These are phyloP conservation scores for Colletotrichum filicis DNA, from an alignment of 2,329 filamentous ascomycete species.

Conservation along the genomic window DNA sequence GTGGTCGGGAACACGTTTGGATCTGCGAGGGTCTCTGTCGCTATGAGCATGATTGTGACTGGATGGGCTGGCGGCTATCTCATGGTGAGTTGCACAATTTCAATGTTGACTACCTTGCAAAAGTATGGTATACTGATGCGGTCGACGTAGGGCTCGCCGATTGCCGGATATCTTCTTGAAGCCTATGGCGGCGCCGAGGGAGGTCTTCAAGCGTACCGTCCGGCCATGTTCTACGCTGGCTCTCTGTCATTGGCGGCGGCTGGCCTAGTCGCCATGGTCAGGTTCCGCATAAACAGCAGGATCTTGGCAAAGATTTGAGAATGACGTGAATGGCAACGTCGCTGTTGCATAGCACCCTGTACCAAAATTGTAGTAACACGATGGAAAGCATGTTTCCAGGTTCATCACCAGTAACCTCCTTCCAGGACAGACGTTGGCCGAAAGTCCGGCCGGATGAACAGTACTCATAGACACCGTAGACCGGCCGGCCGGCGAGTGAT, in stretches of 20 bases:
- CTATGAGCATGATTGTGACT: conserved; percentile 71
- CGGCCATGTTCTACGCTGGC: conserved; percentile 72
- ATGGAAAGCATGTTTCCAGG: neutral
- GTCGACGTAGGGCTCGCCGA: conserved; percentile 59
- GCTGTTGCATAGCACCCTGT: too few relatives aligned
- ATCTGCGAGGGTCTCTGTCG: conserved; percentile 62
- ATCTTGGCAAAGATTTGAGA: conserved; percentile 48
- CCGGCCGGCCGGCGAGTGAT: neutral
- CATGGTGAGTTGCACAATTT: conserved; percentile 53
- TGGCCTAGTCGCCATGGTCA: conserved; percentile 52
- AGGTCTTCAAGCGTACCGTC: conserved; percentile 64
- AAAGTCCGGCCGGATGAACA: neutral
- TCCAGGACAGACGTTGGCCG: too few relatives aligned
- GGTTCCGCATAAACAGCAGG: conserved; percentile 53
- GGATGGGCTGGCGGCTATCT: conserved; percentile 72
- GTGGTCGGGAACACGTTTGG: conserved; percentile 70
- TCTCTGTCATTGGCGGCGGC: conserved; percentile 59
- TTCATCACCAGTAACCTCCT: neutral
- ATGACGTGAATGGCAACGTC: too few relatives aligned
- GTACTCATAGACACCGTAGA: neutral
- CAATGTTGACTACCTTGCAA: too few relatives aligned
- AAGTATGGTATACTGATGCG: neutral
- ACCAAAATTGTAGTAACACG: neutral
- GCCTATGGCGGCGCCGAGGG: conserved; percentile 62
- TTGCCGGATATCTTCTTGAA: conserved; percentile 68